These are phyloP conservation scores for Xylaria intraflava DNA, from an alignment of 495 filamentous ascomycete species.

Conservation along the genomic window DNA sequence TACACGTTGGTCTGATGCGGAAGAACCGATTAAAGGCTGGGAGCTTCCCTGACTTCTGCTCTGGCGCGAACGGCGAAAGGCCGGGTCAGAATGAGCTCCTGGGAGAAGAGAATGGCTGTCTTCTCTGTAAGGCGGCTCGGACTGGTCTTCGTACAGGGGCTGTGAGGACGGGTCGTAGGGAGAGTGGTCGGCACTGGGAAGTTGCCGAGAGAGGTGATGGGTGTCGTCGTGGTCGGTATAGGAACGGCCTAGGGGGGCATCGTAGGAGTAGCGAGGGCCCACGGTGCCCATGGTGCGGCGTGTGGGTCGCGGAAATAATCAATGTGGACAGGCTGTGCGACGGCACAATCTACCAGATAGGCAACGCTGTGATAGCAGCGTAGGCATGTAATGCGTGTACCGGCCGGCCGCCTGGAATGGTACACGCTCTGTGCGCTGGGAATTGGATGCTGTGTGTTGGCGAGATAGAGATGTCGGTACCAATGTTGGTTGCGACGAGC, in stretches of 20 bases:
- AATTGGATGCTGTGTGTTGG: too few relatives aligned
- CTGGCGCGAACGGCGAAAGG: conserved; percentile 3
- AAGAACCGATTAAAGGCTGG: conserved; percentile 6
- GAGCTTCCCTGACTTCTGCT: conserved; percentile 12
- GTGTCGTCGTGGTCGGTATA: conserved; percentile 6
- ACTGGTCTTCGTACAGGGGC: conserved; percentile 19
- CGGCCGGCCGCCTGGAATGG: too few relatives aligned
- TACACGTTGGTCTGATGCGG: conserved; percentile 21
- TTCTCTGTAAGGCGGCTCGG: conserved; percentile 15
- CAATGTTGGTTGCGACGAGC: too few relatives aligned
- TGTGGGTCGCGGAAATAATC: too few relatives aligned
- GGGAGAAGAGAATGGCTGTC: conserved; percentile 31
- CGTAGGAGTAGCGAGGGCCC: conserved; percentile 23
- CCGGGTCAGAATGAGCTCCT: conserved; percentile 24
- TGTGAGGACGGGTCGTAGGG: not conserved
- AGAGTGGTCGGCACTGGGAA: conserved; percentile 8
- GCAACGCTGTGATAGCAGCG: not conserved
- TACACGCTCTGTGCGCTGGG: too few relatives aligned
- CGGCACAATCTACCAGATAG: not conserved
- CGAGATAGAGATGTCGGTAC: too few relatives aligned
- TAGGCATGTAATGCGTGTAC: too few relatives aligned
- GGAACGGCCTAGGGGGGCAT: conserved; percentile 30
- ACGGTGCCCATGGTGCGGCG: conserved; percentile 11
- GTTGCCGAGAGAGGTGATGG: conserved; percentile 15
- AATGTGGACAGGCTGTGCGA: not conserved